Conservation (phyloP, 495 filamentous ascomycete species). For the Thozetella sp. region DNA sequence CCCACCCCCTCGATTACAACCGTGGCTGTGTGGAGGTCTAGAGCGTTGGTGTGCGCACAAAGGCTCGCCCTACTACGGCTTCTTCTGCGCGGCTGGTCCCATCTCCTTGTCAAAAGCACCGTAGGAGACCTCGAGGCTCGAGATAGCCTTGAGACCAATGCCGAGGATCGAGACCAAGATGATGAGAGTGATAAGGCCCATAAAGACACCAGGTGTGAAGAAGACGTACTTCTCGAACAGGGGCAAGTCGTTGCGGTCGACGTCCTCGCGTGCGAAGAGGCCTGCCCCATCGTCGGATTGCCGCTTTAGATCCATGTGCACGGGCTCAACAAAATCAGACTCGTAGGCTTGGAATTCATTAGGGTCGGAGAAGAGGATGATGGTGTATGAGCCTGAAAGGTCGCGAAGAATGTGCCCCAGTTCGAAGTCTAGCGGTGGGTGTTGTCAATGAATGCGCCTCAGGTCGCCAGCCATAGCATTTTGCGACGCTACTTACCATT, state of each 20-base stretch:
- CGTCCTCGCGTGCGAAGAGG: slow-evolving; percentile 12
- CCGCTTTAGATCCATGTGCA: slow-evolving; percentile 53
- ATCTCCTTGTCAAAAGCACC: slow-evolving; percentile 96
- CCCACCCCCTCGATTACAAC: not conserved
- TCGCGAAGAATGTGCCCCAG: slow-evolving; percentile 34
- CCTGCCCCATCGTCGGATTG: slow-evolving; percentile 13
- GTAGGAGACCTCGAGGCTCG: slow-evolving; percentile 85
- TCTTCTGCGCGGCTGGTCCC: slow-evolving; percentile 83
- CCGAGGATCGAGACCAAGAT: slow-evolving; percentile 76
- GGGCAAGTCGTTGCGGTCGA: slow-evolving; percentile 42
- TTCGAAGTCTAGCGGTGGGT: slow-evolving; percentile 32
- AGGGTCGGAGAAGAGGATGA: slow-evolving; percentile 42
- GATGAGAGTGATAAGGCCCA: slow-evolving; percentile 63
- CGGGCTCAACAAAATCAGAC: slow-evolving; percentile 39
- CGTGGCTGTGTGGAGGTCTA: not conserved
- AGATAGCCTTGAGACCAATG: slow-evolving; percentile 73
- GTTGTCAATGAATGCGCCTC: slow-evolving; percentile 9
- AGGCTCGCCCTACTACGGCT: slow-evolving; percentile 56
- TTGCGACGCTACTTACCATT: slow-evolving; percentile 52
- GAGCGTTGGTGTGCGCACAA: not conserved
- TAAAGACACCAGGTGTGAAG: slow-evolving; percentile 84
- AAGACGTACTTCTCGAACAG: slow-evolving; percentile 93
- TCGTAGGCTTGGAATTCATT: slow-evolving; percentile 44
- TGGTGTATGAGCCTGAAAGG: slow-evolving; percentile 40
- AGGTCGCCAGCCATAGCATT: not conserved